Conservation (phyloP, 352 stramenopile species). For the Pythium inflatum region DNA sequence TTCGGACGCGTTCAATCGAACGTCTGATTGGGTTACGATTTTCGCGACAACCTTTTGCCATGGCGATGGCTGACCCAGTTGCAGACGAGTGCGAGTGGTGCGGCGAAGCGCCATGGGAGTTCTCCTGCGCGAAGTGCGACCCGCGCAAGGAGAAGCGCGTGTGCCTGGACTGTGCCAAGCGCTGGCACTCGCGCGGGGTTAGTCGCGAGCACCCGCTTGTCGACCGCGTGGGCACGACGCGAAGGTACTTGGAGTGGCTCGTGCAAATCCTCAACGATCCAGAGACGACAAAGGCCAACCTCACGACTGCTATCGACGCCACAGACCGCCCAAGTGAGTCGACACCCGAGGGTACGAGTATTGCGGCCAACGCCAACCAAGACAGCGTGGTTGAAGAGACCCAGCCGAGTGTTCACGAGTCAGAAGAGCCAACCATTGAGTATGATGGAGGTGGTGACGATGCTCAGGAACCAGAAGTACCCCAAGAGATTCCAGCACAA, state of each 20-base stretch:
- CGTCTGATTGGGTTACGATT: conserved; percentile 26
- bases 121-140: conserved; percentile 42
- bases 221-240: conserved; percentile 30
- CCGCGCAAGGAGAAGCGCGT: conserved; percentile 35
- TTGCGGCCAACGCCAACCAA: neutral
- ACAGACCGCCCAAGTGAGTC: neutral
- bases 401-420: neutral
- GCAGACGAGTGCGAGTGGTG: conserved; percentile 42
- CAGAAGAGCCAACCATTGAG: conserved; percentile 3
- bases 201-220: conserved; percentile 37
- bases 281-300: neutral
- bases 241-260: conserved; percentile 31
- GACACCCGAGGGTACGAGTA: neutral
- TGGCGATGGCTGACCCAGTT: conserved; percentile 4
- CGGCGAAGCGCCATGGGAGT: conserved; percentile 39
- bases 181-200: conserved; percentile 49
- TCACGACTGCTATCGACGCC: neutral
- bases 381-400: conserved; percentile 20
- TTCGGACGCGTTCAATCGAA: conserved; percentile 32
- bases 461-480: conserved; percentile 14
- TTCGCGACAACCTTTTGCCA: conserved; percentile 21
- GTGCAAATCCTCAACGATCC: neutral
- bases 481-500: conserved; percentile 26
- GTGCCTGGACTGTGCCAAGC: conserved; percentile 37
- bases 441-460: conserved; percentile 12